Conservation (phyloP, 306 rosid species). For the Trifolium dubium region DNA sequence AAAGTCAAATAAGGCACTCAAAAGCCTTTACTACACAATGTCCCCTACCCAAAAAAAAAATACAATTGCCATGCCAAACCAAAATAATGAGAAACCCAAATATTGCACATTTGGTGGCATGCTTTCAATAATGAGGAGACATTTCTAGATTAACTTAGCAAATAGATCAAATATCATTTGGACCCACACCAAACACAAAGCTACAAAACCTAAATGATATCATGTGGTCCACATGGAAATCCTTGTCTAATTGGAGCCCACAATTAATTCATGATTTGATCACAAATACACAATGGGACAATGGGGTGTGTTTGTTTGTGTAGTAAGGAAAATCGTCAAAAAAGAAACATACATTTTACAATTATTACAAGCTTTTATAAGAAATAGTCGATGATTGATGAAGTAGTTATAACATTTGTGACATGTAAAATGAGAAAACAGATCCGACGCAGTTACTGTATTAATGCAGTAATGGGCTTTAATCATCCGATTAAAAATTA, state of each 20-base stretch:
- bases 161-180: slow-evolving; percentile 34
- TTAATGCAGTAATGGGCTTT: too few relatives aligned
- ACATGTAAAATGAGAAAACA: background rate
- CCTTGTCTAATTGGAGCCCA: slow-evolving; percentile 33
- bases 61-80: background rate
- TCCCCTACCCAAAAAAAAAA: too few relatives aligned
- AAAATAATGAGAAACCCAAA: slow-evolving; percentile 34
- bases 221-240: slow-evolving; percentile 41
- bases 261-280: slow-evolving; percentile 32
- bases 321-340: background rate
- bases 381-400: background rate
- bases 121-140: slow-evolving; percentile 38
- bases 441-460: too few relatives aligned
- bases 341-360: slow-evolving; percentile 27
- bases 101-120: slow-evolving; percentile 26
- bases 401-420: background rate
- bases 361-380: slow-evolving; percentile 47
- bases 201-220: slow-evolving; percentile 23
- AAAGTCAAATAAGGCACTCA: slow-evolving; percentile 9
- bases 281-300: slow-evolving; percentile 6
- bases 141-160: slow-evolving; percentile 29
- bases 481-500: too few relatives aligned
- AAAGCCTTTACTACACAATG: background rate
- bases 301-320: background rate
- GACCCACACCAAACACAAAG: slow-evolving; percentile 47